Base-by-base conservation (phyloP, 2,329 filamentous ascomycete genomes). In the Colletotrichum graminicola region DNA sequence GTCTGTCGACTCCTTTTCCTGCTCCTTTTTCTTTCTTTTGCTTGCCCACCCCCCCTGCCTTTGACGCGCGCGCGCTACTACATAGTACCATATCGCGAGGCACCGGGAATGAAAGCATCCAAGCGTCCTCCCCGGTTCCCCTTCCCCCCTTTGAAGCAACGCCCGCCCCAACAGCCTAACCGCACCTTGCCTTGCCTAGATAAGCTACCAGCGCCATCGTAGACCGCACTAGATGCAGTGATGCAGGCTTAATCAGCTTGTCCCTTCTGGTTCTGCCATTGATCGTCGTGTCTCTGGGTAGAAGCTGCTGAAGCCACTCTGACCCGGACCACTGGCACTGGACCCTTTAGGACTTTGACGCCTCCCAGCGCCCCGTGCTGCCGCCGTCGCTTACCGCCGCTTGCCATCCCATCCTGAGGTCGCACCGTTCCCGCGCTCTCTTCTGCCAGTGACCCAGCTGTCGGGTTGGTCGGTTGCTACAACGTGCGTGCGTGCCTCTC, bases 351-450 rank as follows among this genome's bases (percentile, higher is more conserved):
- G 56, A 41, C 32, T 41, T 36, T 41, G 62, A 34, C 63, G 36
- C 56, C 67, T 34, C 57, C 51, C 67, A 56, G 62, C 57, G 67
- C 51, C 57, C 67, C 36, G 64, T 71, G 63, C 64, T 62, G 56
- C 43, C 23, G 55, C 51, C 56, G 32, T 64, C 63, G 26, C 63
- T 64, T 67, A 62, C 67, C 55, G 39, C 67, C 62, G 26, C 63
- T 64, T 71, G 67, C 67, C 67, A 71, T 67, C 67, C 43, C 45
- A 67, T 61, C 62, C 61, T 47, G 47, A 66, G 65, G 55, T 54
- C 59, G 62, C 47, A 64, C 62, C 54, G 26, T 60, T 49, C 54
- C 49, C 52, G 39, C 51, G 29, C 39, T 34, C 49, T 43, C 52
- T 65, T 26, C 43, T 54, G 54, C 62, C 43, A 59, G 49, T 54